Conservation (phyloP, 805 yeast species). For the Torulaspora franciscae region DNA sequence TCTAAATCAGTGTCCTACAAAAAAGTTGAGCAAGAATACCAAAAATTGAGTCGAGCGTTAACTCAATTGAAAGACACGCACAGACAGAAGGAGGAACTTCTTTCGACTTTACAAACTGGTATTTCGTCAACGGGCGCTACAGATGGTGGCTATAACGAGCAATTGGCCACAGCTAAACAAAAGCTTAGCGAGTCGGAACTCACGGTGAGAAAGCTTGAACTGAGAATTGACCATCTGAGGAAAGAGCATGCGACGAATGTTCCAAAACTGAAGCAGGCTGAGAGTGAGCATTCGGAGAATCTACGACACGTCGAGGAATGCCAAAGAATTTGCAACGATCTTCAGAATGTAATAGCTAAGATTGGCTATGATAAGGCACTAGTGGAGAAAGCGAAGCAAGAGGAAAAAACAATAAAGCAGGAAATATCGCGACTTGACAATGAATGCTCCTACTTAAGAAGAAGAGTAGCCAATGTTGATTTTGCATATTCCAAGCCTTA, state of each 20-base stretch:
- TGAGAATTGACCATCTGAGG: slow-evolving; percentile 54
- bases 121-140: slow-evolving; percentile 75
- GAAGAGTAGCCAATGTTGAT: slow-evolving; percentile 68
- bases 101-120: slow-evolving; percentile 81
- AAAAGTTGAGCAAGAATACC: slow-evolving; percentile 43
- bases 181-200: slow-evolving; percentile 51
- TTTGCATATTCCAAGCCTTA: slow-evolving; percentile 66
- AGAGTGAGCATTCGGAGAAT: slow-evolving; percentile 41
- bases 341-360: slow-evolving; percentile 42
- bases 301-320: slow-evolving; percentile 38
- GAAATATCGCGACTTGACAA: slow-evolving; percentile 42
- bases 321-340: slow-evolving; percentile 34
- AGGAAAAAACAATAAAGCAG: slow-evolving; percentile 43
- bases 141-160: slow-evolving; percentile 73
- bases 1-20: slow-evolving; percentile 39
- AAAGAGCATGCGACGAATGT: slow-evolving; percentile 45
- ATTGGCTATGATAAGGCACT: slow-evolving; percentile 55
- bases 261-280: slow-evolving; percentile 51
- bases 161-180: slow-evolving; percentile 58
- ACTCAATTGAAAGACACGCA: slow-evolving; percentile 44
- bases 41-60: slow-evolving; percentile 42
- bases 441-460: slow-evolving; percentile 51
- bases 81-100: slow-evolving; percentile 65
- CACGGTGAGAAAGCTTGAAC: slow-evolving; percentile 50
- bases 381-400: slow-evolving; percentile 42